These are phyloP conservation scores for Sarcodon sp. DNA, from an alignment of 768 basidiomycete species.

Conservation along the genomic window DNA sequence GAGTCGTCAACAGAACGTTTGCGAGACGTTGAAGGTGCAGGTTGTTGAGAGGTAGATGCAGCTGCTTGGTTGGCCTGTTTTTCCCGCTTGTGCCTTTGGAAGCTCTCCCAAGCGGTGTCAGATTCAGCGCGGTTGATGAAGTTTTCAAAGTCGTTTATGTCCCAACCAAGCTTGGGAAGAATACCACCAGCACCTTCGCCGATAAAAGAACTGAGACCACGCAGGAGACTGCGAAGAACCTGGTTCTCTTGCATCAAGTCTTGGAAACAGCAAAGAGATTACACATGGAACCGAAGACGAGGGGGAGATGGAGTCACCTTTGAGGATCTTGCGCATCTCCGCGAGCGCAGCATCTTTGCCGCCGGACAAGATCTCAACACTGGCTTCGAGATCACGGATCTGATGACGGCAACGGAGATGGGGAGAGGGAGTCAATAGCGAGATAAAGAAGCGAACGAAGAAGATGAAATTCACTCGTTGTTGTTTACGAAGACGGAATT, in stretches of 20 bases:
- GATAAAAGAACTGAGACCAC: slow-evolving; percentile 67
- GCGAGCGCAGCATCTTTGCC: slow-evolving; percentile 82
- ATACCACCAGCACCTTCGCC: slow-evolving; percentile 78
- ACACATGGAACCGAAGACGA: neutral
- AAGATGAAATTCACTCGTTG: slow-evolving; percentile 42
- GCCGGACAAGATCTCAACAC: slow-evolving; percentile 89
- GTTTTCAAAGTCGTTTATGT: slow-evolving; percentile 62
- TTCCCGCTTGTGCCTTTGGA: slow-evolving; percentile 54
- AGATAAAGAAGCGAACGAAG: neutral
- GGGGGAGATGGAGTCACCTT: slow-evolving; percentile 28
- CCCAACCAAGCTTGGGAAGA: slow-evolving; percentile 70
- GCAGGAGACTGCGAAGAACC: slow-evolving; percentile 66
- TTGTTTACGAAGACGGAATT: slow-evolving; percentile 87
- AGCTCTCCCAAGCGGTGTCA: slow-evolving; percentile 88
- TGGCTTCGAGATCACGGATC: slow-evolving; percentile 92
- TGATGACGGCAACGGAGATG: slow-evolving; percentile 16
- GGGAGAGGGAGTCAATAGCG: neutral
- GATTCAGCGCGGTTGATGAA: slow-evolving; percentile 82
- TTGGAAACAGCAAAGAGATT: slow-evolving; percentile 13
- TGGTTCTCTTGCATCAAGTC: slow-evolving; percentile 89
- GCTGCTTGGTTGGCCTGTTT: slow-evolving; percentile 15
- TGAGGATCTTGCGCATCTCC: slow-evolving; percentile 73
- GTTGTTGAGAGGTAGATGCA: slow-evolving; percentile 6
- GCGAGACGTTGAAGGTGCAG: slow-evolving; percentile 15
- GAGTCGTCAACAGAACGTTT: slow-evolving; percentile 45